Evolutionary conservation across 257 asterid genomes (phyloP), one percentile per base, ranked within the genome.

Genomic region (Craterostigma plantagineum): DNA sequence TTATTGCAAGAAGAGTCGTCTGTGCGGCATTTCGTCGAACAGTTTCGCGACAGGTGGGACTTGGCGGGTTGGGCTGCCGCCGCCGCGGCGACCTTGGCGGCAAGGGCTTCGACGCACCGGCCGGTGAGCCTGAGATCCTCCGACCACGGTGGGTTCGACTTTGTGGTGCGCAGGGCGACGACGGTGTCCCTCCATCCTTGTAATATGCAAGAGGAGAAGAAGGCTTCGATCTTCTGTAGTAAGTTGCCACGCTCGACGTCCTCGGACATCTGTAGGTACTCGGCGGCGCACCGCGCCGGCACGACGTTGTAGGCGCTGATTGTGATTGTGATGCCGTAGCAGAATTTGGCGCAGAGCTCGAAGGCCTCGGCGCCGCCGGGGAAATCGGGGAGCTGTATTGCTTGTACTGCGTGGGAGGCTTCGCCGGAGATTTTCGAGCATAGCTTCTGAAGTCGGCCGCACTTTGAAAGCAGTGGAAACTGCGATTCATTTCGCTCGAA

Each of bases 381-480:
- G 48, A 90, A 79, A 48, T 83, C 95, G 5, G 74, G 76, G 44
- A 90, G 67, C 16, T 79, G 91, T 62, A 83, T 53, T 37, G 67
- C 59, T 44, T 76, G 92, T 35, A 54, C 15, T 61, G 71, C 3
- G 84, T 52, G 30, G 81, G n/a, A n/a, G n/a, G n/a, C n/a, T n/a
- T 43, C 12, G 66, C 92, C 0, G 61, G 77, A 63, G 27, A n/a
- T 66, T 49, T 80, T 84, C 14, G 87, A 71, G 44, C 90, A 75
- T 16, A 83, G 52, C 46, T 55, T 75, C 43, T 77, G 99, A 34
- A 90, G 76, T 38, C 63, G 68, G 35, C 63, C 43, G 63, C 82
- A 68, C 62, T 90, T 90, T 35, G 99, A 90, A 18, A 90, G 60
- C 57, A 90, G 72, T 5, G 99, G 99, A 77, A 79, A 90, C 99